Percentiles rank a stretch among this genome's conserved stretches.
Conservation (phyloP, 1,284 basidiomycete species). For the Rhodotorula mucilaginosa region DNA sequence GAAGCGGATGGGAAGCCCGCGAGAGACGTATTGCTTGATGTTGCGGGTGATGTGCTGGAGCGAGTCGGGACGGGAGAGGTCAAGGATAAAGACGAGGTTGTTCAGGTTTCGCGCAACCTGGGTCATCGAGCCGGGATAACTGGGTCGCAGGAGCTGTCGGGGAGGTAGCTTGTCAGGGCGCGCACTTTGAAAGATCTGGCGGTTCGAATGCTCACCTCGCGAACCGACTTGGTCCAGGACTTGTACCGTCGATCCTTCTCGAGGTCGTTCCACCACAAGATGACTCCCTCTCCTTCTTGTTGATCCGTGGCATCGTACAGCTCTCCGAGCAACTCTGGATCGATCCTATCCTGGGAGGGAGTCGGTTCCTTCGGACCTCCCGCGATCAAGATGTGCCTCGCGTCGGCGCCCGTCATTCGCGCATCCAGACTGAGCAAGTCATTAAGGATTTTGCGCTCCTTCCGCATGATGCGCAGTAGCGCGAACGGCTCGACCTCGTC, state of each 20-base stretch:
- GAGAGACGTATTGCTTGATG: conserved; percentile 65
- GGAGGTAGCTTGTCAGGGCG: not conserved
- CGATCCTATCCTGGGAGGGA: conserved; percentile 24
- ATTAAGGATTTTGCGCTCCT: conserved; percentile 61
- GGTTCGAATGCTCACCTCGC: conserved; percentile 13
- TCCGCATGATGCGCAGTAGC: conserved; percentile 66
- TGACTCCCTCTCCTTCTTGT: conserved; percentile 67
- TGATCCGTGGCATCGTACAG: conserved; percentile 84
- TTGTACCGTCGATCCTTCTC: conserved; percentile 70
- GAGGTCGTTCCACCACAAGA: conserved; percentile 87
- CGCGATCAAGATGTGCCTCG: conserved; percentile 62
- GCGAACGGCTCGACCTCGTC: conserved; percentile 67
- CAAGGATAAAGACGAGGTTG: conserved; percentile 74
- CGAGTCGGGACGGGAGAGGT: conserved; percentile 64
- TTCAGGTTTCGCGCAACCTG: conserved; percentile 69
- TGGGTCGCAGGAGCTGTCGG: conserved; percentile 63
- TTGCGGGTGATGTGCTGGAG: conserved; percentile 64
- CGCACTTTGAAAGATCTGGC: not conserved
- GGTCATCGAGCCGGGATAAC: conserved; percentile 74
- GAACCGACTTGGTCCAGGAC: conserved; percentile 32
- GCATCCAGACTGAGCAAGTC: conserved; percentile 61
- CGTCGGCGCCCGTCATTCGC: conserved; percentile 64
- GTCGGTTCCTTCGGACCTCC: conserved; percentile 35
- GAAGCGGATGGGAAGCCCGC: conserved; percentile 72
- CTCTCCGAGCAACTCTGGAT: conserved; percentile 62